A percentile compares a stretch with the other conserved stretches of the same genome.
phyloP scores from a whole-genome alignment of 352 stramenopile genomes.

The Phytophthora meadii region DNA sequence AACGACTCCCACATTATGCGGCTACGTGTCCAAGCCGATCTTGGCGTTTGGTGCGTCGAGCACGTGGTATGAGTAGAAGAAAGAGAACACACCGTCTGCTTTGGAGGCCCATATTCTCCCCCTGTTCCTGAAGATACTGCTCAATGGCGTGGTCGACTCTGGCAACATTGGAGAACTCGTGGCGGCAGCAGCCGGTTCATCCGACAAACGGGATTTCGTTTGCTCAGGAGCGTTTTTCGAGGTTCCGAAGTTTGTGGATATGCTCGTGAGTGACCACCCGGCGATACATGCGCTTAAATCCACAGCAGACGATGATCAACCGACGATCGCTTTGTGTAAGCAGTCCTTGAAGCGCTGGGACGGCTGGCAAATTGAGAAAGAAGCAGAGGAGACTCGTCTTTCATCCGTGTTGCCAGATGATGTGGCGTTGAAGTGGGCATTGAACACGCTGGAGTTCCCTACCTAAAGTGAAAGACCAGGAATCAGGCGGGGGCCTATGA shows the following conservation, averaged over 20 bases:
- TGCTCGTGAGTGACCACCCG: not conserved
- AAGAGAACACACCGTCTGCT: not conserved
- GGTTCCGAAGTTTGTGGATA: conserved; percentile 1
- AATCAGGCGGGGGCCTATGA: too few species aligned
- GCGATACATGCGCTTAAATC: too few species aligned
- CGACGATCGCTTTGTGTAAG: not conserved
- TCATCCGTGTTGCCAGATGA: too few species aligned
- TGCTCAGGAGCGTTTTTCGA: not conserved
- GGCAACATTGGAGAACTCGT: conserved; percentile 1
- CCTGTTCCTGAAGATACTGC: conserved; percentile 2
- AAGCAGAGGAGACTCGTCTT: too few species aligned
- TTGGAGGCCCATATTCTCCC: not conserved
- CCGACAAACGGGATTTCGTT: not conserved
- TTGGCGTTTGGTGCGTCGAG: not conserved
- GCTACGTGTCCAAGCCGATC: not conserved
- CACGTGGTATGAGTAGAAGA: not conserved
- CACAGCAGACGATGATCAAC: not conserved
- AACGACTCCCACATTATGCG: too few species aligned
- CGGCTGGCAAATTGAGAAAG: not conserved
- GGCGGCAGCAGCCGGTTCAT: not conserved
- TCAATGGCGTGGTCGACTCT: not conserved
- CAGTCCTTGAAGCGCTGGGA: not conserved
- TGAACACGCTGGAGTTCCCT: too few species aligned
- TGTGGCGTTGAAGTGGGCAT: too few species aligned
- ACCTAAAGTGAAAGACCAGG: too few species aligned